Percentiles rank a stretch among this genome's conserved stretches.
phyloP scores from a whole-genome alignment of 768 basidiomycete species.

The Pleurotus citrinopileatus region DNA sequence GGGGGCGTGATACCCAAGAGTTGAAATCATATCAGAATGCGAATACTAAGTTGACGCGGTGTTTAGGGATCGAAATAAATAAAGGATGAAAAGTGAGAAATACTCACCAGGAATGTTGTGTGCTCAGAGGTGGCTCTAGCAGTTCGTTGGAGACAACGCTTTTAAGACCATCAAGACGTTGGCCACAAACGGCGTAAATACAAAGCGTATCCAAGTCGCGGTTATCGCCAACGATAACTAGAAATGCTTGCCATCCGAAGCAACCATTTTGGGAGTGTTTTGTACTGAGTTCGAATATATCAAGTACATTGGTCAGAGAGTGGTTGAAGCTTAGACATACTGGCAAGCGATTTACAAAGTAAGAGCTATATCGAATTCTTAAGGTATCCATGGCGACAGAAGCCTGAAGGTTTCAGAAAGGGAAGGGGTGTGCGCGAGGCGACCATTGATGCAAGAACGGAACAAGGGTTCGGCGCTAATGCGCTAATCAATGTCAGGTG shows the following conservation, averaged over 20 bases:
- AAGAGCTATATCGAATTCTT: no score
- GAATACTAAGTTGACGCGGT: background rate
- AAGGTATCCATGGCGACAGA: no score
- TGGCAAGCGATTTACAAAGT: no score
- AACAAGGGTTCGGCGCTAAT: no score
- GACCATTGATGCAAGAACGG: no score
- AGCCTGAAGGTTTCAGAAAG: no score
- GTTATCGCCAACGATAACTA: background rate
- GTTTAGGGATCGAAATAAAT: background rate
- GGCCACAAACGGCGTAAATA: background rate
- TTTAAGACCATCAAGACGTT: background rate
- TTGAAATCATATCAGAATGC: background rate
- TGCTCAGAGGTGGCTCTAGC: background rate
- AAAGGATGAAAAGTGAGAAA: background rate
- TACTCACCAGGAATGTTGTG: background rate
- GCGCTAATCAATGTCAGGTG: no score
- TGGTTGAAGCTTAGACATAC: no score
- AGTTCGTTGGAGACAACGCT: background rate
- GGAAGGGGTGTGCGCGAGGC: no score
- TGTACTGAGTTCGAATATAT: background rate
- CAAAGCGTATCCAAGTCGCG: background rate
- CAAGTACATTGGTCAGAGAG: no score
- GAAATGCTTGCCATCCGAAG: background rate
- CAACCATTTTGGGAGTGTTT: background rate
- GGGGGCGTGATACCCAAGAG: background rate